Evolutionary conservation across 2,329 filamentous ascomycete genomes (phyloP), one percentile per base, ranked within the genome.

Genomic region (Fusarium concolor): DNA sequence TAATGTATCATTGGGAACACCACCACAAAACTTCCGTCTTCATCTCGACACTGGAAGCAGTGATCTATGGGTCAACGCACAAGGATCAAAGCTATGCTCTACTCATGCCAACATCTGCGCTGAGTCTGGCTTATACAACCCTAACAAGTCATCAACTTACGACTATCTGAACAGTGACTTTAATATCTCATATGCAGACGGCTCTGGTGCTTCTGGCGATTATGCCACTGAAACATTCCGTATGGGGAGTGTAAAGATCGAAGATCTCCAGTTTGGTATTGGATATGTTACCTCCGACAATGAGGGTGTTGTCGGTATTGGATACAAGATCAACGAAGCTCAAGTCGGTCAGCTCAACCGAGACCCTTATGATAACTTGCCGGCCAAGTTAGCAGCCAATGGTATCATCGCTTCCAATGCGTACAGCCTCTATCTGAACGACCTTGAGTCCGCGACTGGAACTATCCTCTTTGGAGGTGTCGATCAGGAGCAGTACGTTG

Each of bases 131-230:
- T 88, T 88, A 2, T 97, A 94, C 78, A 77, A 80, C 42, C 85
- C 91, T 39, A 90, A 92, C 75, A 79, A 83, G 2, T 97, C 93
- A 0, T 93, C 91, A 3, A 92, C 93, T 3, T 95, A 94, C 78
- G 74, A 84, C 33, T 93, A 90, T 75, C 79, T 97, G 55, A 89
- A 89, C 66, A 89, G 87, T 74, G 84, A 89, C 62, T 97, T 97
- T 82, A 94, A 95, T 80, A 97, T 97, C 67, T 89, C 89, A 2
- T 97, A 97, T 70, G 90, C 92, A 39, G 94, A 97, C 78, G 92
- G 92, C 44, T 92, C 92, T 1, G 88, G 89, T 7, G 92, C 93
- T 1, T 77, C 81, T 2, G 94, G 94, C 33, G 92, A 96, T 78
- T 97, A 97, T 76, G 92, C 88, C 4, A 89, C 86, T 6, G 94